Evolutionary conservation across 1,139 yeast genomes (phyloP).

Genomic region (Geotrichum europaeum): DNA sequence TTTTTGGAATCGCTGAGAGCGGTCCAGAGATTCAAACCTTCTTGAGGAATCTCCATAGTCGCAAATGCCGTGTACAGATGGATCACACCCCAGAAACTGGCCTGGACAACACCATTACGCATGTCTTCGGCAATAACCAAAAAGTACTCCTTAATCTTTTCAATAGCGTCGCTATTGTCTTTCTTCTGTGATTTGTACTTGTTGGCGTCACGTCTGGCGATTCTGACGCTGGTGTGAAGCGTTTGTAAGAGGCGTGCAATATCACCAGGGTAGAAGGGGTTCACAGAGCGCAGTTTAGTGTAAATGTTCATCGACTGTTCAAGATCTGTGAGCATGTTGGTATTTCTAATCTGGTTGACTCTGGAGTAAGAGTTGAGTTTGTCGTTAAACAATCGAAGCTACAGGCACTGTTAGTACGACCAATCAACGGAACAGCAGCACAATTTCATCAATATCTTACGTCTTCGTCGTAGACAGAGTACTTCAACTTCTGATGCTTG

Average conservation of each 20-base stretch:
- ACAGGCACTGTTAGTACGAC: background rate
- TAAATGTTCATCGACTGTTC: slow-evolving; percentile 28
- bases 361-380: slow-evolving; percentile 15
- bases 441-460: background rate
- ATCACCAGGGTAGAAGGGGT: slow-evolving; percentile 23
- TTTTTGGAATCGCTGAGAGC: slow-evolving; percentile 16
- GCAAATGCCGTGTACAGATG: slow-evolving; percentile 54
- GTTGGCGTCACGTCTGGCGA: slow-evolving; percentile 16
- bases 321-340: slow-evolving; percentile 22
- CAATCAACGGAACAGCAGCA: background rate
- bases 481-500: slow-evolving; percentile 8
- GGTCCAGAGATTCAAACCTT: slow-evolving; percentile 49
- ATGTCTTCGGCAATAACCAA: slow-evolving; percentile 43
- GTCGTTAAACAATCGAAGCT: slow-evolving; percentile 14
- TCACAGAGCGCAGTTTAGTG: slow-evolving; percentile 22
- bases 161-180: slow-evolving; percentile 15
- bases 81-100: slow-evolving; percentile 51
- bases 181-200: slow-evolving; percentile 17
- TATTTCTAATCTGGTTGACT: slow-evolving; percentile 10
- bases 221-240: slow-evolving; percentile 23
- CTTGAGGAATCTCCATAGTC: slow-evolving; percentile 47
- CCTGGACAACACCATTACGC: slow-evolving; percentile 38
- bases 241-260: slow-evolving; percentile 28
- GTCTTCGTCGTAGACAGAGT: slow-evolving; percentile 4
- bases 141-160: slow-evolving; percentile 15